Percentiles rank a stretch among this genome's conserved stretches.
Evolutionary conservation across 2,329 filamentous ascomycete genomes (phyloP).

Genomic region (Rhynchosporium secalis): DNA sequence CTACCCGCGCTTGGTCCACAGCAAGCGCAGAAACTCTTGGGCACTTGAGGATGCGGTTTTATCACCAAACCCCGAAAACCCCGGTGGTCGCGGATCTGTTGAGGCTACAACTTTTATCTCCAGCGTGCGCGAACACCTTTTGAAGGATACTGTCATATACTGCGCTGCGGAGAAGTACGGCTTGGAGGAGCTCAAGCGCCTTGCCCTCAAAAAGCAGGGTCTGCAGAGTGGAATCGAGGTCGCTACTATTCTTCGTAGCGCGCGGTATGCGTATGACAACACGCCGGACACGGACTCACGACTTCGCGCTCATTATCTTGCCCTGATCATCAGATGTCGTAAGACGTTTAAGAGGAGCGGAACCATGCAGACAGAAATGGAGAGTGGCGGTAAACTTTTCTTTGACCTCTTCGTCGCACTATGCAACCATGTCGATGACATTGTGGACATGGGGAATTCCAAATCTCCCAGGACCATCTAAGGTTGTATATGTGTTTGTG

Average conservation of each 20-base stretch:
- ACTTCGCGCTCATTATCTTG: conserved; percentile 94
- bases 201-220: conserved; percentile 92
- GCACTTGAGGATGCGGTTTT: conserved; percentile 74
- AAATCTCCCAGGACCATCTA: conserved; percentile 55
- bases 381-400: conserved; percentile 87
- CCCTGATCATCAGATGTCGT: conserved; percentile 94
- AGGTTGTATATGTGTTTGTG: conserved; percentile 35
- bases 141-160: conserved; percentile 93
- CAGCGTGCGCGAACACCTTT: conserved; percentile 71
- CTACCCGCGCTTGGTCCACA: conserved; percentile 82
- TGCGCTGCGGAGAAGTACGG: conserved; percentile 89
- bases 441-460: conserved; percentile 74
- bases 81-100: conserved; percentile 60
- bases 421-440: conserved; percentile 97
- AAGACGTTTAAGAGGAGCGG: conserved; percentile 97
- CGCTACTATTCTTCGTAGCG: conserved; percentile 85
- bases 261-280: conserved; percentile 93
- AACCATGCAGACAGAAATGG: conserved; percentile 99
- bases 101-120: conserved; percentile 78
- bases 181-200: conserved; percentile 86
- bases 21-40: conserved; percentile 84
- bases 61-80: conserved; percentile 55
- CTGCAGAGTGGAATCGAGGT: conserved; percentile 88
- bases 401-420: conserved; percentile 98
- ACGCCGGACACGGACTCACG: conserved; percentile 90